These are phyloP conservation scores for Stemphylium beticola DNA, from an alignment of 2,329 filamentous ascomycete genomes.

Conservation along the genomic window DNA sequence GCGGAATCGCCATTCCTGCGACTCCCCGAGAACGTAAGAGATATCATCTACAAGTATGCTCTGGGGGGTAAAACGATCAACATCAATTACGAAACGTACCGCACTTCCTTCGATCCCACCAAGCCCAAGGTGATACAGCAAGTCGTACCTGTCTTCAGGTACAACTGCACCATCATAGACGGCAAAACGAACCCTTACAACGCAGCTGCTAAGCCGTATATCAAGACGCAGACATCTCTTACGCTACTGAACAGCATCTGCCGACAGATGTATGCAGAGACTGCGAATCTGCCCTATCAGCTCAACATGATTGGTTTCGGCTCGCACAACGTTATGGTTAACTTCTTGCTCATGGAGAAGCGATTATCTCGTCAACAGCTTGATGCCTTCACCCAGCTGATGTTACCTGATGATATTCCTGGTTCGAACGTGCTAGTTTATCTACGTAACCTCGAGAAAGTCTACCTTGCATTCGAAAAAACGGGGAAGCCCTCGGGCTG, in stretches of 20 bases:
- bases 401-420: slow-evolving; percentile 24
- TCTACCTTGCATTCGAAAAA: slow-evolving; percentile 18
- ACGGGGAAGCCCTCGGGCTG: slow-evolving; percentile 15
- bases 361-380: slow-evolving; percentile 29
- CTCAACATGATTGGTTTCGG: slow-evolving; percentile 33
- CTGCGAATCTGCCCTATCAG: slow-evolving; percentile 32
- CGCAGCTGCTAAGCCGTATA: not conserved
- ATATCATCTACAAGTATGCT: slow-evolving; percentile 27
- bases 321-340: slow-evolving; percentile 32
- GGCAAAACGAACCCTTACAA: slow-evolving; percentile 19
- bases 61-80: slow-evolving; percentile 36
- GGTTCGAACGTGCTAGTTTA: slow-evolving; percentile 20
- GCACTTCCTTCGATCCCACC: not conserved
- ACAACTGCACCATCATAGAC: slow-evolving; percentile 25
- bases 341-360: slow-evolving; percentile 34
- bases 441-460: slow-evolving; percentile 29
- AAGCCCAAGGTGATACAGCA: not conserved
- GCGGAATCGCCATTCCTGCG: slow-evolving; percentile 30
- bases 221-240: slow-evolving; percentile 14
- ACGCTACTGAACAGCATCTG: slow-evolving; percentile 35
- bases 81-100: slow-evolving; percentile 33
- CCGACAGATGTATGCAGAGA: slow-evolving; percentile 41
- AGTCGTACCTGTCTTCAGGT: slow-evolving; percentile 29
- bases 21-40: slow-evolving; percentile 31
- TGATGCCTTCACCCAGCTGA: slow-evolving; percentile 26